Conservation (phyloP, 2,329 filamentous ascomycete genomes). For the Pestalotiopsis sp. region DNA sequence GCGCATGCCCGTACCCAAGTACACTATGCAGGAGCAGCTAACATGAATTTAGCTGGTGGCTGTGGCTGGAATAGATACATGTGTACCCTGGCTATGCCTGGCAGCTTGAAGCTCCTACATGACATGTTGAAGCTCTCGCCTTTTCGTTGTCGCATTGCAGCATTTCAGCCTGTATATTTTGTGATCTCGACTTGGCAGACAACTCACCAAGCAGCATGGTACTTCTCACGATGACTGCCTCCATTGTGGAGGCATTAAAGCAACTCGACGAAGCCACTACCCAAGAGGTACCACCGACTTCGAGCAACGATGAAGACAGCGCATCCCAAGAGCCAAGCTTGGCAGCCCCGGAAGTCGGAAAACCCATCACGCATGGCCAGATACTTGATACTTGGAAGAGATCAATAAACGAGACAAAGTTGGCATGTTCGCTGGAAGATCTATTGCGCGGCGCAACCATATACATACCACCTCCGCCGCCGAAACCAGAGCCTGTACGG, state of each 20-base stretch:
- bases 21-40: neutral
- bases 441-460: constrained; percentile 74
- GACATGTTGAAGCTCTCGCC: too few species aligned
- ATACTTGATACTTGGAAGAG: constrained; percentile 64
- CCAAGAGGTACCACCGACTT: constrained; percentile 27
- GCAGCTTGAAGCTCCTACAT: too few species aligned
- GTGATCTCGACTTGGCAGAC: neutral
- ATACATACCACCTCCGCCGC: constrained; percentile 78
- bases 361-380: constrained; percentile 73
- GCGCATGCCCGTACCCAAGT: neutral
- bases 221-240: constrained; percentile 73
- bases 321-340: constrained; percentile 51
- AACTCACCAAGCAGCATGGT: constrained; percentile 58
- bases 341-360: constrained; percentile 55
- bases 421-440: constrained; percentile 60
- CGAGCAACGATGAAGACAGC: constrained; percentile 37
- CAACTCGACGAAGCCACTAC: constrained; percentile 29
- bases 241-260: constrained; percentile 65
- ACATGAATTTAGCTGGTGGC: too few species aligned
- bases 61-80: too few species aligned
- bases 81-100: too few species aligned
- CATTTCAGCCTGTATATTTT: neutral
- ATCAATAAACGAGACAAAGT: constrained; percentile 41
- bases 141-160: too few species aligned
- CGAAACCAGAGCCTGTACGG: constrained; percentile 76